Evolutionary conservation across 2,329 filamentous ascomycete genomes (phyloP).

Genomic region (Coniella lustricola): DNA sequence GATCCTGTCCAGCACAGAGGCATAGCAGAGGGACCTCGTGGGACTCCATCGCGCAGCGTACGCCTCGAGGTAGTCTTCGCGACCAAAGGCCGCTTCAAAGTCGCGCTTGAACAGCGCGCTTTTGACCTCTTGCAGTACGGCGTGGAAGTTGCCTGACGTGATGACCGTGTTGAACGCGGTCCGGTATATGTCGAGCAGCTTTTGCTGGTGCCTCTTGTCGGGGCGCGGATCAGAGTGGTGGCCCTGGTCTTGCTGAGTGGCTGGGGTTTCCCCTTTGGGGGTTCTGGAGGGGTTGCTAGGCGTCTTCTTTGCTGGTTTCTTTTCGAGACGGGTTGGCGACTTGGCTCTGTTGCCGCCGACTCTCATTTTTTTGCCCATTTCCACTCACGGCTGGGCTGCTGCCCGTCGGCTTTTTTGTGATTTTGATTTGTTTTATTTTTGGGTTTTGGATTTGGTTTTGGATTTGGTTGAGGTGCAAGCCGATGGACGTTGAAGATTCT

Average conservation of each 20-base stretch:
- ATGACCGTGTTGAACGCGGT: slow-evolving; percentile 52
- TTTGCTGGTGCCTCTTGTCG: slow-evolving; percentile 5
- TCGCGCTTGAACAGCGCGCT: slow-evolving; percentile 78
- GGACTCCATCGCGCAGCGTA: slow-evolving; percentile 93
- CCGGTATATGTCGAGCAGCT: slow-evolving; percentile 64
- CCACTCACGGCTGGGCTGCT: no score
- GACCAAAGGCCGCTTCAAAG: slow-evolving; percentile 73
- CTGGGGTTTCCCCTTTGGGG: neutral
- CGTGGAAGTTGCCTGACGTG: slow-evolving; percentile 37
- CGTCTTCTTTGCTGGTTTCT: neutral
- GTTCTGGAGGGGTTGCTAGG: no score
- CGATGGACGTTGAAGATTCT: no score
- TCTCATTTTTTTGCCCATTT: no score
- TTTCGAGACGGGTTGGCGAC: no score
- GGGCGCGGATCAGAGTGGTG: neutral
- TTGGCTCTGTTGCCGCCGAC: no score
- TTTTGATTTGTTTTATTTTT: no score
- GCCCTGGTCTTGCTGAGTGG: neutral
- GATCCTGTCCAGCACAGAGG: slow-evolving; percentile 41
- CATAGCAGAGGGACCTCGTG: slow-evolving; percentile 75
- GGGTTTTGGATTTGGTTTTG: no score
- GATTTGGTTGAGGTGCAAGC: no score
- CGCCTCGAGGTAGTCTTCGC: slow-evolving; percentile 62
- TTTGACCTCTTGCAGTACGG: slow-evolving; percentile 73
- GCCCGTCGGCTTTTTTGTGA: no score